These are phyloP conservation scores for Coemansia sp. DNA, from an alignment of 192 early-diverging fungal genomes.

Conservation along the genomic window DNA sequence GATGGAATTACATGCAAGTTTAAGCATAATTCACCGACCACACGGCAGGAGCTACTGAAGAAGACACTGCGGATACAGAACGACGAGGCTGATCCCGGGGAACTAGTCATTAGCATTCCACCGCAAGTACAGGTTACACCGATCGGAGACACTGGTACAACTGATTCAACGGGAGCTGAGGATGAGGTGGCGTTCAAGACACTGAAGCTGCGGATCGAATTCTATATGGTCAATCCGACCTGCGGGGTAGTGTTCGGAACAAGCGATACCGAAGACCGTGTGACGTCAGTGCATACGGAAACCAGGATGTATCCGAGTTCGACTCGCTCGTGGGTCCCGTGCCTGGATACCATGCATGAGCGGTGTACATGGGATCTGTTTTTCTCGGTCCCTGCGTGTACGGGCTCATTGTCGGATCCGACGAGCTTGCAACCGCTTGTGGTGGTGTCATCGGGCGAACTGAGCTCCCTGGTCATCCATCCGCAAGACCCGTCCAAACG, in stretches of 20 bases:
- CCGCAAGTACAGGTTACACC: conserved; percentile 8
- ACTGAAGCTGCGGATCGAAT: conserved; percentile 45
- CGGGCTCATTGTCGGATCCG: conserved; percentile 6
- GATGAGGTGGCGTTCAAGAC: conserved; percentile 1
- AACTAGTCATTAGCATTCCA: conserved; percentile 31
- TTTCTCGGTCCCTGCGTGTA: conserved; percentile 63
- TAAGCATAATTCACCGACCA: conserved; percentile 16
- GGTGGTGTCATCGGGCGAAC: conserved; percentile 65
- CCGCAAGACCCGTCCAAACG: conserved; percentile 59
- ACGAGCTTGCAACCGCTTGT: conserved; percentile 31
- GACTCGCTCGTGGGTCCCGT: conserved; percentile 78
- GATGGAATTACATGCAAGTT: conserved; percentile 27
- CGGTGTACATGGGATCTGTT: conserved; percentile 80
- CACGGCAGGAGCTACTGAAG: conserved; percentile 23
- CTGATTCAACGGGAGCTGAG: not conserved
- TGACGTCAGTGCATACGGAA: conserved; percentile 60
- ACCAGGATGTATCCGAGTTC: conserved; percentile 65
- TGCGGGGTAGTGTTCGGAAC: conserved; percentile 34
- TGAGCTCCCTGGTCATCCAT: conserved; percentile 64
- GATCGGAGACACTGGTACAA: not conserved
- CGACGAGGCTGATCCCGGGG: conserved; percentile 15
- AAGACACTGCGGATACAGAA: conserved; percentile 16
- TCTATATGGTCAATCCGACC: conserved; percentile 33
- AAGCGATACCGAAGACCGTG: conserved; percentile 2
- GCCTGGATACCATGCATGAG: conserved; percentile 65